Evolutionary conservation across 2,329 filamentous ascomycete genomes (phyloP).

Genomic region (Penicillium glabrum): DNA sequence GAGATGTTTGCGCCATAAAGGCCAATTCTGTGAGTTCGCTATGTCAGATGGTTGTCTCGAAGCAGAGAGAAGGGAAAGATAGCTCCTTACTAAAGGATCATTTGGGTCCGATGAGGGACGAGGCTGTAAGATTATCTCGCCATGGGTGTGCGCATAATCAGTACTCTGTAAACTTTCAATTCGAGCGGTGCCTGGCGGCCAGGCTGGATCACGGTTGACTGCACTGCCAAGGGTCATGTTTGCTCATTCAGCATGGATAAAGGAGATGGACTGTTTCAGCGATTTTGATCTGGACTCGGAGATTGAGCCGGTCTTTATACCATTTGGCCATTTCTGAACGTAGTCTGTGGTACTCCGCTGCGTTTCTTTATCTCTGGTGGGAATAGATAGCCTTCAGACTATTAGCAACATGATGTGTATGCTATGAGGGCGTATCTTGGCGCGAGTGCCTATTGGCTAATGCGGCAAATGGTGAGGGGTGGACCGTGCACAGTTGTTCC

Average conservation of each 20-base stretch:
- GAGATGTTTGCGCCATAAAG: constrained; percentile 25
- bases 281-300: neutral
- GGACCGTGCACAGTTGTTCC: neutral
- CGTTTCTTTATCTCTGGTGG: neutral
- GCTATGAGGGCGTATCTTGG: neutral
- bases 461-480: neutral
- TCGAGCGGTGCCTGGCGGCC: neutral
- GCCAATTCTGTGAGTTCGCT: neutral
- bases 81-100: constrained; percentile 23
- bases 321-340: neutral
- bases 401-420: neutral
- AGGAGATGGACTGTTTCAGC: neutral
- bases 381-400: neutral
- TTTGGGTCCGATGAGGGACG: constrained; percentile 19
- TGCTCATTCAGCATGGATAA: neutral
- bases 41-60: neutral
- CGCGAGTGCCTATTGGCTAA: neutral
- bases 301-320: neutral
- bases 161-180: neutral
- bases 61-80: neutral
- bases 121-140: neutral
- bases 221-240: neutral
- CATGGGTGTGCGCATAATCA: neutral
- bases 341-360: neutral
- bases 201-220: neutral